Evolutionary conservation across 805 yeast genomes (phyloP).

Genomic region (Myxozyma sirexii): DNA sequence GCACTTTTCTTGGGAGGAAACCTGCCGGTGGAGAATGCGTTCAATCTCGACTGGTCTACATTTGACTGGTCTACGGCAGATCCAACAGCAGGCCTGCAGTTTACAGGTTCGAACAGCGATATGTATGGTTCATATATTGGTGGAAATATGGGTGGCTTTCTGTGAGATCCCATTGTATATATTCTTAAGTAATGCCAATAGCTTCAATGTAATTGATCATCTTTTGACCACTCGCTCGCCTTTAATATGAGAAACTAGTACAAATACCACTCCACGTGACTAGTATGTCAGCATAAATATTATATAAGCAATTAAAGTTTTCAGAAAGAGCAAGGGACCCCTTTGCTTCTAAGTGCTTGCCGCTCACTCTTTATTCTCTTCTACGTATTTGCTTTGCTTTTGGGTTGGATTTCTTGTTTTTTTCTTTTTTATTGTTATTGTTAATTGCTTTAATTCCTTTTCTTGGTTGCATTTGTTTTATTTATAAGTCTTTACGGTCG

Average conservation of each 20-base stretch:
- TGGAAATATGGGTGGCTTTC: too few species aligned
- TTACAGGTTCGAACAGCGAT: background rate
- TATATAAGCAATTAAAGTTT: background rate
- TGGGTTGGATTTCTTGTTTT: too few species aligned
- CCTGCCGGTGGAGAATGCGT: background rate
- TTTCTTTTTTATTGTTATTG: background rate
- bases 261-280: background rate
- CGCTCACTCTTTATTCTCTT: background rate
- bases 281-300: background rate
- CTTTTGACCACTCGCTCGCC: too few species aligned
- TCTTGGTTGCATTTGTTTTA: background rate
- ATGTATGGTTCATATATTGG: too few species aligned
- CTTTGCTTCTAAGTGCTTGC: background rate
- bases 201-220: too few species aligned
- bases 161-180: too few species aligned
- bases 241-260: too few species aligned
- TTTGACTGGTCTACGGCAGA: background rate
- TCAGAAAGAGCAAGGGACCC: background rate
- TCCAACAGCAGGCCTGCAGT: background rate
- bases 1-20: slow-evolving; percentile 8
- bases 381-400: background rate
- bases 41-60: slow-evolving; percentile 1
- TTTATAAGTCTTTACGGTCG: too few species aligned
- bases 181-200: too few species aligned
- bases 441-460: background rate